Evolutionary conservation across 176 grass and related monocot species (phyloP).

Genomic region (Avena sativa): DNA sequence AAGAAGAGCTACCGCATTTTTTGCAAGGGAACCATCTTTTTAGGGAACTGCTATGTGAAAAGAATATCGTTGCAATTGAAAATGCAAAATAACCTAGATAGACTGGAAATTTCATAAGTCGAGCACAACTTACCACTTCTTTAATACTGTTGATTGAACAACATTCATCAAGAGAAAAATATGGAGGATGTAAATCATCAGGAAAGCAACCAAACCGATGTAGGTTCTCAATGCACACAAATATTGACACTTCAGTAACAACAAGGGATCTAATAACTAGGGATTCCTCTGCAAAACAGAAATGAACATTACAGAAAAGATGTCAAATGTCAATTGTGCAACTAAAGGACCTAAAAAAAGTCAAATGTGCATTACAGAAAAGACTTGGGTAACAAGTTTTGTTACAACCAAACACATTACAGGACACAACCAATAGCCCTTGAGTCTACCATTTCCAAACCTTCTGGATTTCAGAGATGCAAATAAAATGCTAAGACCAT

Average conservation of each 20-base stretch:
- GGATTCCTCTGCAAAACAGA: slow-evolving; percentile 59
- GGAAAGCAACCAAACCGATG: slow-evolving; percentile 66
- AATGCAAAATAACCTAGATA: slow-evolving; percentile 31
- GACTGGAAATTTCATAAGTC: slow-evolving; percentile 33
- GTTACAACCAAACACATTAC: background rate
- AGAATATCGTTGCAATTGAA: background rate
- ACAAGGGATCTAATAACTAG: slow-evolving; percentile 65
- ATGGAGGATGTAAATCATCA: slow-evolving; percentile 58
- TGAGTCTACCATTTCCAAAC: background rate
- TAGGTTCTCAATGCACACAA: slow-evolving; percentile 87
- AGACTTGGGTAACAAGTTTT: background rate
- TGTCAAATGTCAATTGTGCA: too few species aligned
- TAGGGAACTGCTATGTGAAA: background rate
- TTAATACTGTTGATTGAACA: slow-evolving; percentile 72
- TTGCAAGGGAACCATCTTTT: background rate
- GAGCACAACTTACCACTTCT: slow-evolving; percentile 78
- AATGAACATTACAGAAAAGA: slow-evolving; percentile 36
- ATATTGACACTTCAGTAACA: slow-evolving; percentile 64
- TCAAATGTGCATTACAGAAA: slow-evolving; percentile 1
- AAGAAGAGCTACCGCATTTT: background rate
- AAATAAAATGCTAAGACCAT: slow-evolving; percentile 9
- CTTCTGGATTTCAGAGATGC: background rate
- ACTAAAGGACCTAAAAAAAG: slow-evolving; percentile 12
- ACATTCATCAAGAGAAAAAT: slow-evolving; percentile 68
- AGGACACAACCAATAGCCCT: background rate